Evolutionary conservation across 129 eudicot genomes (phyloP).

Genomic region (carrot (Daucus carota)): DH1_v3.0 NC_030383.2:5479001-5479500

Average conservation of each 20-base stretch:
- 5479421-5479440: slow-evolving; percentile 61
- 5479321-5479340: slow-evolving; percentile 53
- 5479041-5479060: slow-evolving; percentile 58
- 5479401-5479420: slow-evolving; percentile 61
- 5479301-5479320: slow-evolving; percentile 40
- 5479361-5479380: slow-evolving; percentile 51
- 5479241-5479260: slow-evolving; percentile 52
- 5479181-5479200: slow-evolving; percentile 49
- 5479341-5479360: slow-evolving; percentile 51
- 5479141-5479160: slow-evolving; percentile 53
- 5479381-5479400: slow-evolving; percentile 46
- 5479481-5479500: slow-evolving; percentile 69
- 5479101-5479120: slow-evolving; percentile 40
- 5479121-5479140: slow-evolving; percentile 66
- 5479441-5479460: slow-evolving; percentile 59
- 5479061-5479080: slow-evolving; percentile 72
- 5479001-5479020: slow-evolving; percentile 28
- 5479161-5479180: slow-evolving; percentile 25
- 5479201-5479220: slow-evolving; percentile 57
- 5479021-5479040: slow-evolving; percentile 69
- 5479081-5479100: slow-evolving; percentile 65
- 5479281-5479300: slow-evolving; percentile 55
- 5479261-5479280: slow-evolving; percentile 73
- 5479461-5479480: slow-evolving; percentile 44
- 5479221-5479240: slow-evolving; percentile 51